These are phyloP conservation scores for Paraphaeosphaeria minitans DNA, from an alignment of 2,329 filamentous ascomycete species.

Conservation along the genomic window DNA sequence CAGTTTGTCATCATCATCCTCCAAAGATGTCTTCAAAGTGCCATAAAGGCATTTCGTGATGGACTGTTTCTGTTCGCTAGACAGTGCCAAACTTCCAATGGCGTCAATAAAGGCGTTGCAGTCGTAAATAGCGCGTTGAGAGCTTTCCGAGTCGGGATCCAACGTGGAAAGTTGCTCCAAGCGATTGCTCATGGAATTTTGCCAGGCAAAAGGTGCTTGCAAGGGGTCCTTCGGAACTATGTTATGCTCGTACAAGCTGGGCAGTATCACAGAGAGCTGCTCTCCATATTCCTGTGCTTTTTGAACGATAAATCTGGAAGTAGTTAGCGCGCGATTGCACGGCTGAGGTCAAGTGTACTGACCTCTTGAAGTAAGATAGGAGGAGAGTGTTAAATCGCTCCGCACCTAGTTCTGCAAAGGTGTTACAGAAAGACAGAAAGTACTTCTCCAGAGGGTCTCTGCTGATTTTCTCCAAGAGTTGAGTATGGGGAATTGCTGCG, in stretches of 20 bases:
- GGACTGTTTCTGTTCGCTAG: conserved; percentile 23
- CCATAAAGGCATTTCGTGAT: conserved; percentile 30
- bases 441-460: conserved; percentile 68
- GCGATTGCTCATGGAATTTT: conserved; percentile 63
- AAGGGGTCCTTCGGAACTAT: conserved; percentile 25
- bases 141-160: conserved; percentile 11
- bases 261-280: conserved; percentile 39
- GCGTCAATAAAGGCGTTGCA: conserved; percentile 41
- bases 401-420: conserved; percentile 74
- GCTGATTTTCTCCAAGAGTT: conserved; percentile 67
- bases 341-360: conserved; percentile 16
- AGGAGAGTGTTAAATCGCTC: conserved; percentile 80
- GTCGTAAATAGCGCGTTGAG: conserved; percentile 21
- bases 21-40: conserved; percentile 26
- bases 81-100: conserved; percentile 27
- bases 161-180: conserved; percentile 61
- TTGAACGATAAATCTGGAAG: conserved; percentile 68
- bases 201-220: conserved; percentile 36
- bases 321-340: conserved; percentile 24
- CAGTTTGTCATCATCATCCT: conserved; percentile 1
- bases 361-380: conserved; percentile 80
- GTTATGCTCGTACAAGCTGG: conserved; percentile 31
- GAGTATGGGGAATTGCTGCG: conserved; percentile 72
- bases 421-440: conserved; percentile 86
- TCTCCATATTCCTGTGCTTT: conserved; percentile 40